phyloP scores from a whole-genome alignment of 805 yeast species.

The Metschnikowia borealis region DNA sequence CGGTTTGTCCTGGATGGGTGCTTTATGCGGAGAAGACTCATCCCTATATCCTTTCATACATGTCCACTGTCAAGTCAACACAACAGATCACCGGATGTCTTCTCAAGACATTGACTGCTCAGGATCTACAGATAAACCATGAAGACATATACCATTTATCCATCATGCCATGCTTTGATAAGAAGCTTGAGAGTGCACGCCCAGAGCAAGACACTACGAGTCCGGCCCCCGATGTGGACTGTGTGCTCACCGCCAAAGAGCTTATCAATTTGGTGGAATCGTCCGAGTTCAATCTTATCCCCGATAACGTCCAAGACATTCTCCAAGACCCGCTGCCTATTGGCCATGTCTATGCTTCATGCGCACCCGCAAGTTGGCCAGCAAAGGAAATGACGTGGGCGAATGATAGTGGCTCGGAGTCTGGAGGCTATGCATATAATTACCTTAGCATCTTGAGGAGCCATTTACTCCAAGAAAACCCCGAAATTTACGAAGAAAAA shows the following conservation, averaged over 20 bases:
- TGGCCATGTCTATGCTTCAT: slow-evolving; percentile 22
- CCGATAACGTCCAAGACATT: slow-evolving; percentile 11
- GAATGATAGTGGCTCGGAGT: slow-evolving; percentile 71
- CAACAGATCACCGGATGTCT: slow-evolving; percentile 89
- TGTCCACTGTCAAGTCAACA: slow-evolving; percentile 79
- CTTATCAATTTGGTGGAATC: slow-evolving; percentile 67
- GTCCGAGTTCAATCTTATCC: slow-evolving; percentile 33
- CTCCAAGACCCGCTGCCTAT: slow-evolving; percentile 4
- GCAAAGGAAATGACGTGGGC: slow-evolving; percentile 58
- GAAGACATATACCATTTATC: slow-evolving; percentile 69
- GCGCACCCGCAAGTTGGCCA: slow-evolving; percentile 65
- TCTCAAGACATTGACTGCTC: slow-evolving; percentile 50
- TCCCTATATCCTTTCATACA: slow-evolving; percentile 67
- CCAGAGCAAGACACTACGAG: slow-evolving; percentile 43
- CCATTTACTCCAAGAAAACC: slow-evolving; percentile 19
- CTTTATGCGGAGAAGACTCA: slow-evolving; percentile 94
- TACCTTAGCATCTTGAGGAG: slow-evolving; percentile 47
- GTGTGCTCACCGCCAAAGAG: slow-evolving; percentile 91
- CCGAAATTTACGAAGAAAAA: slow-evolving; percentile 14
- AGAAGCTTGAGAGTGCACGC: slow-evolving; percentile 90
- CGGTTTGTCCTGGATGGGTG: slow-evolving; percentile 95
- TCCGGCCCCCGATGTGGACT: slow-evolving; percentile 67
- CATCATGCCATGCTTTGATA: slow-evolving; percentile 96
- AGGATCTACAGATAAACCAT: slow-evolving; percentile 26
- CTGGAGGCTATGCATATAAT: slow-evolving; percentile 86